phyloP scores from a whole-genome alignment of 768 basidiomycete species.

The Baorangia bicolor region DNA sequence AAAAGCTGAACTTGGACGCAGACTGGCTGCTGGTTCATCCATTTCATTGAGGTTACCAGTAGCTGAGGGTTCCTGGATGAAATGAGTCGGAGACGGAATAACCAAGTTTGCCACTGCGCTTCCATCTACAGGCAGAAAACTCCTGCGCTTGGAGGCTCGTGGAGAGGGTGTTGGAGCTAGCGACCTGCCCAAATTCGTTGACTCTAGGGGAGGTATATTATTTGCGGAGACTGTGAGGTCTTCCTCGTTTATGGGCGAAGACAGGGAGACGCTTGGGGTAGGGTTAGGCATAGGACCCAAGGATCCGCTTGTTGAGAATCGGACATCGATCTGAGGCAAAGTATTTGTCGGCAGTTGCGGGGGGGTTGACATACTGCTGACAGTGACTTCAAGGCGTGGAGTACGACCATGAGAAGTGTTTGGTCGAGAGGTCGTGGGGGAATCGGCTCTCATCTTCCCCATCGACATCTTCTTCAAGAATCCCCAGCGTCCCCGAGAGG shows the following conservation, averaged over 20 bases:
- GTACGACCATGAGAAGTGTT: slow-evolving; percentile 32
- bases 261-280: slow-evolving; percentile 31
- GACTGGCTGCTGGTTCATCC: slow-evolving; percentile 24
- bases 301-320: slow-evolving; percentile 69
- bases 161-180: slow-evolving; percentile 44
- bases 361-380: slow-evolving; percentile 24
- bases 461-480: slow-evolving; percentile 99
- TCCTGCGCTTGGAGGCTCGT: slow-evolving; percentile 70
- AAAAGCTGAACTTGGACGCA: slow-evolving; percentile 46
- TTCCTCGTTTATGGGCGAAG: slow-evolving; percentile 25
- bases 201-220: slow-evolving; percentile 1
- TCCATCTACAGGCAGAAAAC: slow-evolving; percentile 84
- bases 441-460: slow-evolving; percentile 81
- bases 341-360: slow-evolving; percentile 38
- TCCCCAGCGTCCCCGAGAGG: slow-evolving; percentile 73
- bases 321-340: slow-evolving; percentile 64
- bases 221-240: slow-evolving; percentile 4
- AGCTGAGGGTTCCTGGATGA: slow-evolving; percentile 51
- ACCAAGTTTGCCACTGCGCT: slow-evolving; percentile 59
- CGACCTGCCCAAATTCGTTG: slow-evolving; percentile 26
- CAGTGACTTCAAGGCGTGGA: slow-evolving; percentile 12
- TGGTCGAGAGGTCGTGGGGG: slow-evolving; percentile 40
- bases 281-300: slow-evolving; percentile 49
- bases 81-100: slow-evolving; percentile 62
- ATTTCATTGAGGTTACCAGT: slow-evolving; percentile 36